Evolutionary conservation across 2,329 filamentous ascomycete genomes (phyloP), one percentile per base, ranked within the genome.

Genomic region (Onygenales sp.): DNA sequence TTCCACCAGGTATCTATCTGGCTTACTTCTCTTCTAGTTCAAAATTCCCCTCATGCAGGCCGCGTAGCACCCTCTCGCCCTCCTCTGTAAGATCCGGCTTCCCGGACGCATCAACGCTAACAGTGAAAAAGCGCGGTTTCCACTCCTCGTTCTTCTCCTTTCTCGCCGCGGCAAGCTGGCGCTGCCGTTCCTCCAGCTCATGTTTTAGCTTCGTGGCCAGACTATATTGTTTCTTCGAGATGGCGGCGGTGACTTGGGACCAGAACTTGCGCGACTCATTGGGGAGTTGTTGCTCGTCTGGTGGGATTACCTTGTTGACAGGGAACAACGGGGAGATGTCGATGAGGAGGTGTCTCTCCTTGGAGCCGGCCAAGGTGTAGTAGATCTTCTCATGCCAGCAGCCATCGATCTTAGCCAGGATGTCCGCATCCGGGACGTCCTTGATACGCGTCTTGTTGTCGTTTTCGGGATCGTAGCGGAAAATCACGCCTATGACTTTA

Each of bases 261-360:
- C 93, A 98, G 66, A 95, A 86, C 54, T 81, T 84, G 59, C 93
- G 81, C 2, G 88, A 94, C 72, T 98, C 93, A 68, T 98, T 93
- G 53, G 86, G 81, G 2, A 95, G 81, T 69, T 97, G 93, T 55
- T 83, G 70, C 43, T 90, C 84, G 14, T 79, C 71, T 0, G 92
- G 89, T 0, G 93, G 93, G 0, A 94, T 69, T 43, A 82, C 75
- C 73, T 98, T 98, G 53, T 85, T 76, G 0, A 86, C 82, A 2
- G 94, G 89, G 43, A 78, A 80, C 45, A 98, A 82, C 2, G 92
- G 91, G n/a, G 77, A 79, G 48, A 97, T 82, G 67, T 98, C 92
- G 64, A 97, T 87, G 58, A 98, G 83, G 35, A 91, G 83, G 65
- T 86, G 81, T 51, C 67, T 63, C 21, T 84, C 79, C 53, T 63